Evolutionary conservation across 2,329 filamentous ascomycete genomes (phyloP).

Genomic region (Biscogniauxia marginata): DNA sequence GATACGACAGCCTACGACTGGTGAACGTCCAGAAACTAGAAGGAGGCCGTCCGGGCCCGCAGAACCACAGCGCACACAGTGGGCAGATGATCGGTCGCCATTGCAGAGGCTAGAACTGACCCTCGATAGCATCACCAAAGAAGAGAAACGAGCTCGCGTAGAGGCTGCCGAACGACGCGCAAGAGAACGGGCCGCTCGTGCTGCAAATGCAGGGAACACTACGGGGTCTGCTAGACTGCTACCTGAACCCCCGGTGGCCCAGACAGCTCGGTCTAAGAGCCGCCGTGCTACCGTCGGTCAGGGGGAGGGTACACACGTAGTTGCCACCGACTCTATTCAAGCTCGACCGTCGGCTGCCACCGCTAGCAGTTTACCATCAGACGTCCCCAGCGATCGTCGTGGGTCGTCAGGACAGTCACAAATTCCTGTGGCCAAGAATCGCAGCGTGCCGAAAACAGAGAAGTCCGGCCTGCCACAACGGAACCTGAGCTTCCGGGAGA

Average conservation of each 20-base stretch:
- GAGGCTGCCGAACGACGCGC: conserved; percentile 77
- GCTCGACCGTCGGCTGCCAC: conserved; percentile 26
- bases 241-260: conserved; percentile 23
- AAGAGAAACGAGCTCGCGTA: conserved; percentile 85
- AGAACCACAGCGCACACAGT: conserved; percentile 51
- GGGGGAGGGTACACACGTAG: conserved; percentile 22
- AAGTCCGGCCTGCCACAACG: conserved; percentile 46
- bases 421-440: conserved; percentile 27
- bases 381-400: conserved; percentile 30
- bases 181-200: conserved; percentile 55
- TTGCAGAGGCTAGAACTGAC: conserved; percentile 91
- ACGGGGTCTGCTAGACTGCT: conserved; percentile 9
- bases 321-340: conserved; percentile 23
- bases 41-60: conserved; percentile 40
- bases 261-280: conserved; percentile 35
- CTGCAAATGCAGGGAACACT: conserved; percentile 21
- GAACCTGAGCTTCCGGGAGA: conserved; percentile 61
- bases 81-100: conserved; percentile 82
- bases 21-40: conserved; percentile 29
- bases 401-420: conserved; percentile 29
- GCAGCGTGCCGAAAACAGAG: conserved; percentile 23
- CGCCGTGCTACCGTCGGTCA: conserved; percentile 23
- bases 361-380: conserved; percentile 28
- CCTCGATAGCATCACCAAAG: conserved; percentile 89
- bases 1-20: conserved; percentile 28